These are phyloP conservation scores for Chalciporus piperatus DNA, from an alignment of 768 basidiomycete genomes.

Conservation along the genomic window DNA sequence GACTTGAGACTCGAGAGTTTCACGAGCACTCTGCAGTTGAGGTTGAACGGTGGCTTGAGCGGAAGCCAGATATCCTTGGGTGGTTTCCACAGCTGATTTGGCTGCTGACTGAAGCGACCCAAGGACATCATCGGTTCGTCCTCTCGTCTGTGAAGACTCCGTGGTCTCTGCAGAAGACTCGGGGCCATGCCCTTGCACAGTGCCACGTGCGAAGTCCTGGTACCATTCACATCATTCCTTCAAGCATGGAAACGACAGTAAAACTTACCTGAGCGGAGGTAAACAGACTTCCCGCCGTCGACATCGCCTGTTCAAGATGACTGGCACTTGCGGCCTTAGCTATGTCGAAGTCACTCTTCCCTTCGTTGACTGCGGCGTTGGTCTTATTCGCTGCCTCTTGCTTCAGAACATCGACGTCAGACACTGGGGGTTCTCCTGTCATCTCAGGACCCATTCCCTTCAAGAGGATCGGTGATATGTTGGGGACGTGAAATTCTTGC, in stretches of 20 bases:
- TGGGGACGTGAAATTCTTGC: neutral
- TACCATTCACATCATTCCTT: neutral
- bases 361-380: slow-evolving; percentile 54
- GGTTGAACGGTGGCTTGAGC: slow-evolving; percentile 23
- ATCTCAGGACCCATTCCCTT: slow-evolving; percentile 32
- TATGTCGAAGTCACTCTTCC: slow-evolving; percentile 47
- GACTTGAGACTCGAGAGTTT: slow-evolving; percentile 31
- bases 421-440: slow-evolving; percentile 31
- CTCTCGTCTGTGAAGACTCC: slow-evolving; percentile 29
- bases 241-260: neutral
- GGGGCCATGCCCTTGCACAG: slow-evolving; percentile 12
- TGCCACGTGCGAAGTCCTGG: neutral
- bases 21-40: slow-evolving; percentile 9
- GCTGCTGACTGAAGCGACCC: slow-evolving; percentile 32
- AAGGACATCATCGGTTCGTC: slow-evolving; percentile 31
- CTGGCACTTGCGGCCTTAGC: slow-evolving; percentile 43
- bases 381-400: slow-evolving; percentile 40
- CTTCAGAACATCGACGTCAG: slow-evolving; percentile 38
- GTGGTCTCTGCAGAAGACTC: slow-evolving; percentile 23
- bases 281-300: slow-evolving; percentile 41
- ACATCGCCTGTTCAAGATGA: slow-evolving; percentile 57
- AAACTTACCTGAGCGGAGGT: slow-evolving; percentile 7
- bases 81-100: slow-evolving; percentile 27
- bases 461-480: neutral
- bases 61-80: slow-evolving; percentile 29